phyloP scores from a whole-genome alignment of 345 rosid species.

The Arabidopsis thaliana region DNA sequence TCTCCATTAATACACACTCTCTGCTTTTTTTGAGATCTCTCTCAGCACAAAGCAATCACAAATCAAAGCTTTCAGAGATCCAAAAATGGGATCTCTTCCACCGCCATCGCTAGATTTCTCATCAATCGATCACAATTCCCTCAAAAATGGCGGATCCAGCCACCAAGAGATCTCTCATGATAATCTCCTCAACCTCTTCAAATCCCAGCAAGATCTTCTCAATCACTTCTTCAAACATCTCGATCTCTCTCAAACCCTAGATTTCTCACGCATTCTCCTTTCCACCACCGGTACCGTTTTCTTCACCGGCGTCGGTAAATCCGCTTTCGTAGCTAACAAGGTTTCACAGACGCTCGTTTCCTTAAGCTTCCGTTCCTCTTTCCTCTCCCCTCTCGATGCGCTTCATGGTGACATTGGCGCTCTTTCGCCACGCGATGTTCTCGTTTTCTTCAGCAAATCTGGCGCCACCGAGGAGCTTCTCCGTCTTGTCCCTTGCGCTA shows the following conservation, averaged over 20 bases:
- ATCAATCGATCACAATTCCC: background rate
- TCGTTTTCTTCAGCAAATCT: conserved; percentile 87
- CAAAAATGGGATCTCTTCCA: conserved; percentile 45
- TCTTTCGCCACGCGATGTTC: conserved; percentile 56
- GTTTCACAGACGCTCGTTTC: conserved; percentile 91
- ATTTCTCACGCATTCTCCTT: conserved; percentile 78
- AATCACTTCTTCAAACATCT: conserved; percentile 90
- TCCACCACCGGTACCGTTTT: conserved; percentile 65
- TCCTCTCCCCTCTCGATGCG: conserved; percentile 87
- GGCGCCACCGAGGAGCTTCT: conserved; percentile 92
- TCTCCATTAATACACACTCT: conserved; percentile 32
- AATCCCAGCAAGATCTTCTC: conserved; percentile 87
- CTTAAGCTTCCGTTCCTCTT: conserved; percentile 73
- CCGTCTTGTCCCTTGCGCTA: conserved; percentile 89
- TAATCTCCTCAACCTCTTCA: conserved; percentile 77
- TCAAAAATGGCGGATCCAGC: conserved; percentile 37
- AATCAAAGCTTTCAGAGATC: background rate
- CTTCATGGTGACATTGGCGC: conserved; percentile 96
- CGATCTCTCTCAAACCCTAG: conserved; percentile 67
- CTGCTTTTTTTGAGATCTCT: background rate
- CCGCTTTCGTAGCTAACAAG: conserved; percentile 93
- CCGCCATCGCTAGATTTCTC: conserved; percentile 35
- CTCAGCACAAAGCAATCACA: conserved; percentile 12
- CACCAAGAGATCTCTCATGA: conserved; percentile 50
- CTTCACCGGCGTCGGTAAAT: conserved; percentile 96